These are phyloP conservation scores for Fusarium sambucinum DNA, from an alignment of 2,329 filamentous ascomycete genomes.

Conservation along the genomic window DNA sequence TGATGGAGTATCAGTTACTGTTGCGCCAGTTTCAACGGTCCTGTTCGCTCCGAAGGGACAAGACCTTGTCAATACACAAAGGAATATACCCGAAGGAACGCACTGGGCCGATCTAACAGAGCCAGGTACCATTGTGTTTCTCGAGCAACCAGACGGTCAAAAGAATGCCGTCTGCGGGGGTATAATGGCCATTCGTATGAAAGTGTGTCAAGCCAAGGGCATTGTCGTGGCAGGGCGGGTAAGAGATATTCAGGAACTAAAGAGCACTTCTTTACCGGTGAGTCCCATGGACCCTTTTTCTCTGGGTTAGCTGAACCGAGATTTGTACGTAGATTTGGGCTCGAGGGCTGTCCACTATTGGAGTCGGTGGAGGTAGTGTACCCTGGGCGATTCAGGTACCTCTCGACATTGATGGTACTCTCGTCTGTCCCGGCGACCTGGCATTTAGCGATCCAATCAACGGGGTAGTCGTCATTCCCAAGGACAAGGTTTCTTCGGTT, in stretches of 20 bases:
- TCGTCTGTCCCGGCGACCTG: slow-evolving; percentile 70
- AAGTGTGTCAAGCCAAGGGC: slow-evolving; percentile 68
- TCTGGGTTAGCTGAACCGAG: slow-evolving; percentile 32
- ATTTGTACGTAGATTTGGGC: slow-evolving; percentile 64
- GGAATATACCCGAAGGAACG: slow-evolving; percentile 67
- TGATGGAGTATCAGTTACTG: slow-evolving; percentile 48
- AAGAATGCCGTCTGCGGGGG: slow-evolving; percentile 80
- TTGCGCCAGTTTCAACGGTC: slow-evolving; percentile 71
- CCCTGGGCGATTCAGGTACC: slow-evolving; percentile 66
- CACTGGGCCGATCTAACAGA: slow-evolving; percentile 78
- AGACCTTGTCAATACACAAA: slow-evolving; percentile 46
- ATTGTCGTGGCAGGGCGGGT: slow-evolving; percentile 77
- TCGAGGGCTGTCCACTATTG: slow-evolving; percentile 68
- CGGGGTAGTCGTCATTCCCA: slow-evolving; percentile 76
- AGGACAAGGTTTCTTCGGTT: slow-evolving; percentile 68
- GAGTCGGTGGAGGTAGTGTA: slow-evolving; percentile 67
- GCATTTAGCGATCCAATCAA: slow-evolving; percentile 77
- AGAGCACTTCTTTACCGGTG: slow-evolving; percentile 67
- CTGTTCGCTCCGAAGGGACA: slow-evolving; percentile 71
- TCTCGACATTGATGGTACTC: slow-evolving; percentile 58
- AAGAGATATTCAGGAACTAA: slow-evolving; percentile 73
- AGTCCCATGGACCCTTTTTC: slow-evolving; percentile 47
- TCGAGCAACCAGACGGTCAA: slow-evolving; percentile 74
- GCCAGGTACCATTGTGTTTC: slow-evolving; percentile 71
- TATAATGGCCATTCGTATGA: slow-evolving; percentile 79